Conservation (phyloP, 345 rosid species). For the Eutrema heterophyllum region DNA sequence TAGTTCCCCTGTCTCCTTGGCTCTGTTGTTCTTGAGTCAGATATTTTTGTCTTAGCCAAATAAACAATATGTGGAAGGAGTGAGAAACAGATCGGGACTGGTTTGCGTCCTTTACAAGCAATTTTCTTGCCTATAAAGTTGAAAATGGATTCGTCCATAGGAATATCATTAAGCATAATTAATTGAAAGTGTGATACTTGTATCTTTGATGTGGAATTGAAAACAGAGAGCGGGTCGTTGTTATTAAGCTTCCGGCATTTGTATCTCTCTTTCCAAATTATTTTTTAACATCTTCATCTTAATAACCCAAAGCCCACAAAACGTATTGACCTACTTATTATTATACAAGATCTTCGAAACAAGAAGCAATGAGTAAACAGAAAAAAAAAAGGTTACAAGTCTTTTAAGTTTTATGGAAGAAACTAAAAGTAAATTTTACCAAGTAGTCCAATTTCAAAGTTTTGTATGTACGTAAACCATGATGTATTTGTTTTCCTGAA, state of each 20-base stretch:
- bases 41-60: not conserved
- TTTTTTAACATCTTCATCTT: not conserved
- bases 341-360: not conserved
- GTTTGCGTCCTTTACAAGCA: not conserved
- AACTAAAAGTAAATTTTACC: not conserved
- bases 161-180: not conserved
- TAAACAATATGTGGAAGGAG: conserved; percentile 6
- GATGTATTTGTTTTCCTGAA: not conserved
- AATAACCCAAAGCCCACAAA: not conserved
- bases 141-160: not conserved
- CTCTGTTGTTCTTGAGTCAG: conserved; percentile 5
- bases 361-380: not conserved
- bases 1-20: not conserved
- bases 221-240: not conserved
- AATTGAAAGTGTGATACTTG: not conserved
- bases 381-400: too few relatives aligned
- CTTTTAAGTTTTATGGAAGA: too few relatives aligned
- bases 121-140: not conserved
- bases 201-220: not conserved
- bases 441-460: not conserved
- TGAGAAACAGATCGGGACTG: not conserved
- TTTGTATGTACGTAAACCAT: not conserved
- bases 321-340: not conserved
- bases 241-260: not conserved
- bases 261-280: not conserved